A percentile compares a stretch with the other conserved stretches of the same genome.
Evolutionary conservation across 371 early-diverging fungal species (phyloP).

Genomic region (Mucor circinelloides): DNA sequence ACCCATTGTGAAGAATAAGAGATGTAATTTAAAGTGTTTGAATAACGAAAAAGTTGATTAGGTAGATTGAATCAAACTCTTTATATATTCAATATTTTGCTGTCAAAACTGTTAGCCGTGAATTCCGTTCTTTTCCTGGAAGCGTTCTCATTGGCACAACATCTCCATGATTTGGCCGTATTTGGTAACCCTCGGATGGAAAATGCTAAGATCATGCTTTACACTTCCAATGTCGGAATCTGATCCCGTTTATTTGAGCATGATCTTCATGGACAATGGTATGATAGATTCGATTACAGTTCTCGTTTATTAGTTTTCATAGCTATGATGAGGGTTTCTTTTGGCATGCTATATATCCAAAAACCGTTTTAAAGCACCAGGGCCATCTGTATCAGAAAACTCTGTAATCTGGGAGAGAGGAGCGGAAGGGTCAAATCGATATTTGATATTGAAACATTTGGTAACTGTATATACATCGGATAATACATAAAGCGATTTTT

Average conservation of each 20-base stretch:
- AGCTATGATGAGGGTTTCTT: too few relatives aligned
- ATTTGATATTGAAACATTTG: neutral
- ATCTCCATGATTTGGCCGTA: neutral
- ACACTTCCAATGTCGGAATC: neutral
- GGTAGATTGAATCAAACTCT: neutral
- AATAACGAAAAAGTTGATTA: neutral
- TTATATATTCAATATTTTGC: neutral
- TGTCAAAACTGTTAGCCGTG: conserved; percentile 23
- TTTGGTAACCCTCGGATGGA: conserved; percentile 12
- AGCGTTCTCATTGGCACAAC: conserved; percentile 5
- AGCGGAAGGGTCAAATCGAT: neutral
- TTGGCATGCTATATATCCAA: too few relatives aligned
- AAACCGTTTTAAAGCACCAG: too few relatives aligned
- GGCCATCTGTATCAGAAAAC: neutral
- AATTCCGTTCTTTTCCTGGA: conserved; percentile 10
- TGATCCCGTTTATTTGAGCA: neutral
- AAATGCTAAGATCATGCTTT: neutral
- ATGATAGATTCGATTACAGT: neutral
- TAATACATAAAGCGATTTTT: neutral
- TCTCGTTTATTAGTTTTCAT: too few relatives aligned
- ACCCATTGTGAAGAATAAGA: conserved; percentile 8
- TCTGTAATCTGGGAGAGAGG: neutral
- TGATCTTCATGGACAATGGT: neutral
- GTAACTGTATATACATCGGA: neutral
- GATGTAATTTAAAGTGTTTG: neutral